Evolutionary conservation across 345 rosid species (phyloP).

Genomic region (Reutealis trisperma): DNA sequence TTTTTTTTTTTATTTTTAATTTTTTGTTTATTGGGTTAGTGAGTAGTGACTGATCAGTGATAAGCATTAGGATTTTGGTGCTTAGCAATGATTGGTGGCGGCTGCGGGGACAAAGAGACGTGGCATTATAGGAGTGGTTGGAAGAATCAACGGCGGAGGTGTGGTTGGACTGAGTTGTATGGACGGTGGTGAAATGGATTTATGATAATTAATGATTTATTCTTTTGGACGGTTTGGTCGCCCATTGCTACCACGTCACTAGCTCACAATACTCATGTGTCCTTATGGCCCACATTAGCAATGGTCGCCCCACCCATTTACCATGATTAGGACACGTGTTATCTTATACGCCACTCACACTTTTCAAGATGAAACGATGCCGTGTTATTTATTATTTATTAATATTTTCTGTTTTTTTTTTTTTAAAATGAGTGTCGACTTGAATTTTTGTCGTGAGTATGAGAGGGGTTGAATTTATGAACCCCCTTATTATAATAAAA

Average conservation of each 20-base stretch:
- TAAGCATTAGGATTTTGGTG: background rate
- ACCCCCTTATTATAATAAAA: too few relatives aligned
- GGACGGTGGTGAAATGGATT: constrained; percentile 29
- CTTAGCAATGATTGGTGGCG: constrained; percentile 23
- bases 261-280: background rate
- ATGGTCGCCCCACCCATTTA: background rate
- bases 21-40: background rate
- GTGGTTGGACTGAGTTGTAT: constrained; percentile 17
- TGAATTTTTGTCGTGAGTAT: too few relatives aligned
- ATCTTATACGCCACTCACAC: background rate
- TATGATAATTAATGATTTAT: background rate
- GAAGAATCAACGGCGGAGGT: constrained; percentile 14
- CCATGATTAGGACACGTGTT: background rate
- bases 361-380: background rate
- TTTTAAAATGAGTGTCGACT: too few relatives aligned
- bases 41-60: background rate
- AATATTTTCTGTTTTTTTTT: too few relatives aligned
- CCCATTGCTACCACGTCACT: background rate
- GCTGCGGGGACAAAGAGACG: constrained; percentile 8
- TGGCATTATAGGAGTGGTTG: constrained; percentile 29
- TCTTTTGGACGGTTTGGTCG: constrained; percentile 25
- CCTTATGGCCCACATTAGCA: background rate
- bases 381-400: background rate
- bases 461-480: too few relatives aligned
- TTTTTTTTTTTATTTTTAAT: too few relatives aligned